Conservation (phyloP, 1,284 basidiomycete species). For the Peniophora sp. region DNA sequence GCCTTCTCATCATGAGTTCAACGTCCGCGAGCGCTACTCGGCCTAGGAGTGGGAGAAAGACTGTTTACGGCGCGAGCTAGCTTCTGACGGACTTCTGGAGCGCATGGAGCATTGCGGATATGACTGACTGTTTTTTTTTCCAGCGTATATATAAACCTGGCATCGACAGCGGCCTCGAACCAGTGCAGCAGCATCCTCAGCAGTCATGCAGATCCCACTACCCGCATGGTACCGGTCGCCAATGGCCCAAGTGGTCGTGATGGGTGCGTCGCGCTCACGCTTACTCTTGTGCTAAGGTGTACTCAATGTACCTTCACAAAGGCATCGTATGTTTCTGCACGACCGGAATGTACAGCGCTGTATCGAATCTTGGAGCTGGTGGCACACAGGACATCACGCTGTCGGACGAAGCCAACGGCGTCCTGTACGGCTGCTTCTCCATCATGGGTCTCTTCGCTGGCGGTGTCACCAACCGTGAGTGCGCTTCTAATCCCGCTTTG, state of each 20-base stretch:
- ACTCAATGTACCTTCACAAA: slow-evolving; percentile 4
- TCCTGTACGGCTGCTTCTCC: slow-evolving; percentile 37
- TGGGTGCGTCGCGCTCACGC: not conserved
- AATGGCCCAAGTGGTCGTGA: not conserved
- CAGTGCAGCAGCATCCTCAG: no score
- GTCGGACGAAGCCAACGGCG: slow-evolving; percentile 32
- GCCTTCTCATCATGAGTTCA: no score
- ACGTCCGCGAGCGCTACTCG: no score
- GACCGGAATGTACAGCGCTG: slow-evolving; percentile 46
- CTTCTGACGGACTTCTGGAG: no score
- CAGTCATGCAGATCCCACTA: not conserved
- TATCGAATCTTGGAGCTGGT: slow-evolving; percentile 38
- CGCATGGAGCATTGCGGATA: no score
- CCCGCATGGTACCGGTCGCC: not conserved
- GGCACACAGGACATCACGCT: slow-evolving; percentile 33
- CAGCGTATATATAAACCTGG: no score
- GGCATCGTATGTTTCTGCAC: slow-evolving; percentile 28
- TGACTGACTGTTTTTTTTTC: no score
- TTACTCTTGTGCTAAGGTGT: not conserved
- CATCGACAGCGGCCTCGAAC: no score
- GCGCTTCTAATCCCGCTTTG: not conserved
- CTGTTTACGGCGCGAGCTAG: no score
- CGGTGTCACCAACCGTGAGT: slow-evolving; percentile 37
- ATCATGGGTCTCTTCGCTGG: slow-evolving; percentile 40
- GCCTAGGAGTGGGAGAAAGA: no score